Evolutionary conservation across 768 basidiomycete species (phyloP).

Genomic region (Termitomyces sp.): DNA sequence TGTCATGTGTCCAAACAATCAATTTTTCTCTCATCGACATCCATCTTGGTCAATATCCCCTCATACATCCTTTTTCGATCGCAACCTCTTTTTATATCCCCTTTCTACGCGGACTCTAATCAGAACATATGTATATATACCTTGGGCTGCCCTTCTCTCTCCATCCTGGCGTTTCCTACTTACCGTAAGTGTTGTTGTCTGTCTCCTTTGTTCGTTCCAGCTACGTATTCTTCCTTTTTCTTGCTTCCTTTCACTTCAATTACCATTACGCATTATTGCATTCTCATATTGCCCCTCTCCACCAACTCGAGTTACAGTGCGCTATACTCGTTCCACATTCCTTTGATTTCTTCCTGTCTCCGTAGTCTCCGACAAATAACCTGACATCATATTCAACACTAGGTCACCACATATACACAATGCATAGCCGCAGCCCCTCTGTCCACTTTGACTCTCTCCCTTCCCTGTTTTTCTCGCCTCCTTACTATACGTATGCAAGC

Average conservation of each 20-base stretch:
- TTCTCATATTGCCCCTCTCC: background rate
- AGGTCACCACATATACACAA: background rate
- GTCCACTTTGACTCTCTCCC: background rate
- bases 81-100: slow-evolving; percentile 12
- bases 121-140: slow-evolving; percentile 11
- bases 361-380: background rate
- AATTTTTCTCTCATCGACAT: background rate
- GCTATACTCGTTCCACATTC: slow-evolving; percentile 13
- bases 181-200: slow-evolving; percentile 4
- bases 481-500: background rate
- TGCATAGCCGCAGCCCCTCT: background rate
- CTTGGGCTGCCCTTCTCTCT: slow-evolving; percentile 5
- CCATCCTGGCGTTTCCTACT: slow-evolving; percentile 11
- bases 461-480: background rate
- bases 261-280: background rate
- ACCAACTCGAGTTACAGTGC: slow-evolving; percentile 16
- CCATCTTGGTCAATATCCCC: slow-evolving; percentile 7
- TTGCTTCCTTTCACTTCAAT: background rate
- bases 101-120: slow-evolving; percentile 7
- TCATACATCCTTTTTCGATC: slow-evolving; percentile 1
- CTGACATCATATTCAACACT: slow-evolving; percentile 2
- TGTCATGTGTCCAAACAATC: background rate
- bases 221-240: background rate
- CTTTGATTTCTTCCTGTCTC: slow-evolving; percentile 7
- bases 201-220: background rate